Percentiles rank a stretch among this genome's conserved stretches.
Conservation (phyloP, 192 early-diverging fungal genomes). For the Backusella liffmaniae region DNA sequence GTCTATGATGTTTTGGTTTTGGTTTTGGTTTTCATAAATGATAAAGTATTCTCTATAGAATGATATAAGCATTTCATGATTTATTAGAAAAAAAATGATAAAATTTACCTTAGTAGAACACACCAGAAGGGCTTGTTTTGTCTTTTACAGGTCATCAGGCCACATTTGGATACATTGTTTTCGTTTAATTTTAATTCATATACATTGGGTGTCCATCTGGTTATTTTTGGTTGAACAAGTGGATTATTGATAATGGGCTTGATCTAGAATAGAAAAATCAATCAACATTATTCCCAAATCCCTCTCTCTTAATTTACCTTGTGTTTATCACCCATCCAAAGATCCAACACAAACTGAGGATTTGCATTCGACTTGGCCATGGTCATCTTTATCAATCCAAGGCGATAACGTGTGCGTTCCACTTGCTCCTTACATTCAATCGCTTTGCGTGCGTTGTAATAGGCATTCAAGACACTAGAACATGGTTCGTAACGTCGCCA, state of each 20-base stretch:
- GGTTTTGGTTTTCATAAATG: constrained; percentile 7
- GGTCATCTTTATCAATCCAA: not conserved
- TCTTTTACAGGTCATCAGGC: not conserved
- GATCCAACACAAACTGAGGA: not conserved
- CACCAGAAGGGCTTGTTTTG: constrained; percentile 1
- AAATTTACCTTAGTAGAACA: not conserved
- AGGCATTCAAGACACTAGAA: not conserved
- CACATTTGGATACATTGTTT: not conserved
- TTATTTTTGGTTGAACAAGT: not conserved
- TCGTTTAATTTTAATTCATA: not conserved
- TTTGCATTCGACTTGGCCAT: not conserved
- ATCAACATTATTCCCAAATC: not conserved
- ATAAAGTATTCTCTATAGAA: constrained; percentile 9
- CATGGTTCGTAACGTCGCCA: not conserved
- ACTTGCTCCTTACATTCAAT: not conserved
- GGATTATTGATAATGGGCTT: not conserved
- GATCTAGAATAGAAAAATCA: not conserved
- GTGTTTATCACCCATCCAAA: not conserved
- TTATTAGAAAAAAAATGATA: no score
- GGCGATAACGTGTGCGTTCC: not conserved
- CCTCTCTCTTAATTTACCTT: not conserved
- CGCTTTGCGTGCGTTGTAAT: not conserved
- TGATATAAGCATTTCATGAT: not conserved
- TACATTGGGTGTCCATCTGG: constrained; percentile 1
- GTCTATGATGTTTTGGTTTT: not conserved